A percentile compares a stretch with the other conserved stretches of the same genome.
These are phyloP conservation scores for Gnetum montanum DNA, from an alignment of 75 land plant species.

Conservation along the genomic window DNA sequence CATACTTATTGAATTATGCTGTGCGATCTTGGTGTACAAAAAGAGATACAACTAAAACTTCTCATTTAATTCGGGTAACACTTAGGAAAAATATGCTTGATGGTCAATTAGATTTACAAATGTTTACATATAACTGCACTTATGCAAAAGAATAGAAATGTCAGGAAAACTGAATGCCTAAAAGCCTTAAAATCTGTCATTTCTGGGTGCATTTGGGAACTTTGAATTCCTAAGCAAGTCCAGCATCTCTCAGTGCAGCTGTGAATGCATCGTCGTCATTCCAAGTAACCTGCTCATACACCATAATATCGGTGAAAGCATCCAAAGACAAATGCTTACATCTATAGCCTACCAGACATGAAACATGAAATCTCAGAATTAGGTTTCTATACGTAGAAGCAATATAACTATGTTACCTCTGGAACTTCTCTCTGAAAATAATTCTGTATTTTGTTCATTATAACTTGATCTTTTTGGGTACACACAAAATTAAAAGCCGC, in stretches of 20 bases:
- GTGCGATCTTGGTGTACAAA: too few relatives aligned
- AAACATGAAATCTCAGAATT: background rate
- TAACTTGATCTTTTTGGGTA: conserved; percentile 25
- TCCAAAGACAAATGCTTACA: background rate
- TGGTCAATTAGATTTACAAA: too few relatives aligned
- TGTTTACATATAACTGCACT: too few relatives aligned
- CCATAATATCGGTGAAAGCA: background rate
- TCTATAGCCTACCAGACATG: background rate
- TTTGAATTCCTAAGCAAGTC: conserved; percentile 30
- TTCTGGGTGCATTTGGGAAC: too few relatives aligned
- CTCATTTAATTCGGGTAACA: too few relatives aligned
- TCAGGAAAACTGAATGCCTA: too few relatives aligned
- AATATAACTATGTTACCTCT: conserved; percentile 32
- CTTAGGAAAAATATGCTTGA: too few relatives aligned
- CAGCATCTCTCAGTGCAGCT: conserved; percentile 56
- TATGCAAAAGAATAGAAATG: too few relatives aligned
- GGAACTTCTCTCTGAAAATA: conserved; percentile 37
- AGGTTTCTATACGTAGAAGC: background rate
- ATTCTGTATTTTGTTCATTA: conserved; percentile 48
- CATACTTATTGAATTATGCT: too few relatives aligned
- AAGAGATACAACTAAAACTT: too few relatives aligned
- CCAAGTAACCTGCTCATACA: conserved; percentile 43
- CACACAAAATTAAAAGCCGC: conserved; percentile 71
- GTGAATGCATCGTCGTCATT: conserved; percentile 50
- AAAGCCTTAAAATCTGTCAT: too few relatives aligned